Evolutionary conservation across 1,139 yeast genomes (phyloP).

Genomic region (Pneumocystis carinii): DNA sequence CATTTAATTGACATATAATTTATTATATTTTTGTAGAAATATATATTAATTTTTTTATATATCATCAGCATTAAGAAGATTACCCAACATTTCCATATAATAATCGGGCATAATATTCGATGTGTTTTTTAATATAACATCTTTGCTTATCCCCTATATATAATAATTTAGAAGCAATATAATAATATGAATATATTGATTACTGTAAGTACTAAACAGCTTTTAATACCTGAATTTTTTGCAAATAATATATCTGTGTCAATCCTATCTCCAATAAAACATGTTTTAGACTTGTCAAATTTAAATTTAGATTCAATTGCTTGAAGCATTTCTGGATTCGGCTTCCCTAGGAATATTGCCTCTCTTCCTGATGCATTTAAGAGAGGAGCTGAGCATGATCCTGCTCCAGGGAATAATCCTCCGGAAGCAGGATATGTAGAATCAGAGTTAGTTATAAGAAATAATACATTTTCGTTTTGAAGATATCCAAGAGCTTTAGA

Average conservation of each 20-base stretch:
- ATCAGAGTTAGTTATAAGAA: constrained; percentile 90
- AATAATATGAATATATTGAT: background rate
- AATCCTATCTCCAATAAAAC: constrained; percentile 91
- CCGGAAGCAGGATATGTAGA: constrained; percentile 89
- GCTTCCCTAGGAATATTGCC: constrained; percentile 81
- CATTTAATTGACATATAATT: background rate
- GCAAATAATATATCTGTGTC: constrained; percentile 95
- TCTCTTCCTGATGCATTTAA: constrained; percentile 60
- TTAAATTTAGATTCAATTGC: constrained; percentile 60
- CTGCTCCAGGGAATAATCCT: constrained; percentile 81
- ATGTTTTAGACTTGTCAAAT: constrained; percentile 46
- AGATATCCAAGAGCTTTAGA: constrained; percentile 74
- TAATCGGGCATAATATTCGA: constrained; percentile 46
- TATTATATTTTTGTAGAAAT: background rate
- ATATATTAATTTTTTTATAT: background rate
- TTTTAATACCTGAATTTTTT: constrained; percentile 64
- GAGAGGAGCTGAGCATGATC: constrained; percentile 74
- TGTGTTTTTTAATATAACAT: constrained; percentile 33
- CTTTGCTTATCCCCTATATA: constrained; percentile 55
- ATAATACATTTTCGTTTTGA: constrained; percentile 49
- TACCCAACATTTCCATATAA: constrained; percentile 63
- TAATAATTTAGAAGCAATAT: background rate
- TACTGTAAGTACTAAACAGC: constrained; percentile 61
- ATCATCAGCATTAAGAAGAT: constrained; percentile 38
- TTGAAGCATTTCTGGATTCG: constrained; percentile 78